phyloP scores from a whole-genome alignment of 352 stramenopile species.

The Phytophthora sp. region DNA sequence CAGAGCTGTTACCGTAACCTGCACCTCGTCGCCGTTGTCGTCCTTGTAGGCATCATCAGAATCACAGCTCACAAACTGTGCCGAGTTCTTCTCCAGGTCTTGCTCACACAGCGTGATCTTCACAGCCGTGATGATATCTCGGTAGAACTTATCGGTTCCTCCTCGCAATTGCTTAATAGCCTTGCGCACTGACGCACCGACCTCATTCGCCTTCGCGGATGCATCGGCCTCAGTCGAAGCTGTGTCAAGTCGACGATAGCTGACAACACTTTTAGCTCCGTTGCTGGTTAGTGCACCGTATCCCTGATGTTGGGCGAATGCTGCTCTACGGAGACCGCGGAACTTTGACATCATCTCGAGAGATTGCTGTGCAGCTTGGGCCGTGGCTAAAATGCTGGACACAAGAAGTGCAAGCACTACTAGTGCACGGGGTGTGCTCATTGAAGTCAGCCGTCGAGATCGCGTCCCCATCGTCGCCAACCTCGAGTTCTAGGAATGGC shows the following conservation, averaged over 20 bases:
- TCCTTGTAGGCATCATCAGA: constrained; percentile 49
- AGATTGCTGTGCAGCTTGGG: constrained; percentile 12
- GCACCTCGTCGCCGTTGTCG: constrained; percentile 37
- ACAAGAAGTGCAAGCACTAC: constrained; percentile 3
- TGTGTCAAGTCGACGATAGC: constrained; percentile 26
- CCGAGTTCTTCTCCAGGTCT: constrained; percentile 23
- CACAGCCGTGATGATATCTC: constrained; percentile 58
- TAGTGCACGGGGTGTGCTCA: neutral
- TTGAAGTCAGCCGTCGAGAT: neutral
- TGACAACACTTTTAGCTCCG: neutral
- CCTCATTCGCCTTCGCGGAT: constrained; percentile 46
- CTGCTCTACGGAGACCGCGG: constrained; percentile 8
- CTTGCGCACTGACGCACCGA: constrained; percentile 58
- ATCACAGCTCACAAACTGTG: constrained; percentile 42
- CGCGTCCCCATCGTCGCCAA: constrained; percentile 23
- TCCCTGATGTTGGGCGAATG: constrained; percentile 5
- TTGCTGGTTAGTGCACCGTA: neutral
- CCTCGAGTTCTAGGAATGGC: neutral
- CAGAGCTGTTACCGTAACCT: constrained; percentile 16
- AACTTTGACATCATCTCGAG: constrained; percentile 22
- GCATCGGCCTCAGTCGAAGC: constrained; percentile 23
- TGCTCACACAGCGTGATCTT: constrained; percentile 62
- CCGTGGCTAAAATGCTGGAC: constrained; percentile 2
- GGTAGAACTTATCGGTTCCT: constrained; percentile 66
- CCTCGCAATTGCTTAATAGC: constrained; percentile 69